Base-by-base conservation (phyloP, 768 basidiomycete genomes). In the Suillus subalutaceus region DNA sequence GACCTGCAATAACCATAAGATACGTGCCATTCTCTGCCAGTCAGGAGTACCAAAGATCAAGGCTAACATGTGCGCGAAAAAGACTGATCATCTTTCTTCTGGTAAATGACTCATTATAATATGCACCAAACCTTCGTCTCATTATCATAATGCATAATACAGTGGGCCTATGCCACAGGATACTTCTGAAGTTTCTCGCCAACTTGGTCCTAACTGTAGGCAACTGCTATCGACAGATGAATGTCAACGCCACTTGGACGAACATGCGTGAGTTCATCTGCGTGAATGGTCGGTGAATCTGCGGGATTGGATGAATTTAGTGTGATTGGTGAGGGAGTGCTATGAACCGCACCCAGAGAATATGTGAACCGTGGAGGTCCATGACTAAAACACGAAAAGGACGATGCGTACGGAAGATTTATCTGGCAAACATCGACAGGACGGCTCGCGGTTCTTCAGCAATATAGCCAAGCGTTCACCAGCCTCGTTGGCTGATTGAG, bases 221-320 rank as follows among this genome's bases (percentile, higher is more conserved):
- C 30, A 32, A 32, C 30, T 32, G 30, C 30, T 4, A 32, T 32
- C 30, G n/a, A n/a, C n/a, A n/a, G n/a, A n/a, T n/a, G n/a, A n/a
- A n/a, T n/a, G 30, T 32, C 30, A 32, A 32, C 30, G 30, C 30
- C 30, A 32, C 30, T 75, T 92, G 89, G 10, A 93, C 90, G 72
- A 84, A 92, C 86, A 96, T 94, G n/a, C 90, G 84, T 13, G 93
- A 94, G 71, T 94, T 95, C 73, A 96, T 92, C 85, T 89, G 26
- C 15, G 52, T 15, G 15, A 52, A 52, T 30, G 52, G 52, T 16
- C 94, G 82, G 32, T 89, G 84, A 62, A 95, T 78, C 90, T 93
- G 67, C 30, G 60, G 62, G 58, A 12, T 62, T 9, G 20, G 18
- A 44, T 23, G 30, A n/a, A 46, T 61, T 32, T 38, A 58, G 65